Percentiles rank a stretch among this genome's conserved stretches.
Conservation (phyloP, 306 rosid genomes). For the Vicia villosa region DNA sequence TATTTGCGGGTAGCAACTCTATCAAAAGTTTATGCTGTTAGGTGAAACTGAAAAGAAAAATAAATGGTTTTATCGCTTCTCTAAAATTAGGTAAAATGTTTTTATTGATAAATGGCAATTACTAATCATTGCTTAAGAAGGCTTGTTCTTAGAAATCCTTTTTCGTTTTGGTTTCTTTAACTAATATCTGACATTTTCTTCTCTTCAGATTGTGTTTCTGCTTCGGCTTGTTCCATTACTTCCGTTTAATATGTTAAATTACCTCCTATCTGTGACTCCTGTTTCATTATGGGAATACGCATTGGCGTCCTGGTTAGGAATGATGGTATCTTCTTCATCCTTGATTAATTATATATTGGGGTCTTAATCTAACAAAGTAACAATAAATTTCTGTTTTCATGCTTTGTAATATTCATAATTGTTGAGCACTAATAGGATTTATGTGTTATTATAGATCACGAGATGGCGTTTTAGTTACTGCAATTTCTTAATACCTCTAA, state of each 20-base stretch:
- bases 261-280: constrained; percentile 86
- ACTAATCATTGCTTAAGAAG: constrained; percentile 22
- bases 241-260: constrained; percentile 78
- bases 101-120: not conserved
- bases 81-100: not conserved
- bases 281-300: constrained; percentile 71
- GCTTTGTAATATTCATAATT: constrained; percentile 4
- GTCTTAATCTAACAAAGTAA: not conserved
- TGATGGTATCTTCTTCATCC: constrained; percentile 71
- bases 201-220: constrained; percentile 74
- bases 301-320: constrained; percentile 92
- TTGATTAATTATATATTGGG: constrained; percentile 13
- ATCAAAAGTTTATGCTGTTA: constrained; percentile 4
- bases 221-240: constrained; percentile 93
- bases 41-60: constrained; percentile 10
- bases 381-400: constrained; percentile 9
- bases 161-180: not conserved
- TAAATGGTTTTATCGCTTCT: constrained; percentile 21
- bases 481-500: constrained; percentile 28
- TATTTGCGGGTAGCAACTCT: not conserved
- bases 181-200: not conserved
- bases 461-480: constrained; percentile 23
- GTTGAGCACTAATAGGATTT: constrained; percentile 11
- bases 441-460: constrained; percentile 3
- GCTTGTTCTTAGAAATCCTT: constrained; percentile 5